phyloP scores from a whole-genome alignment of 2,329 filamentous ascomycete genomes.

The Colletotrichum eleusines region DNA sequence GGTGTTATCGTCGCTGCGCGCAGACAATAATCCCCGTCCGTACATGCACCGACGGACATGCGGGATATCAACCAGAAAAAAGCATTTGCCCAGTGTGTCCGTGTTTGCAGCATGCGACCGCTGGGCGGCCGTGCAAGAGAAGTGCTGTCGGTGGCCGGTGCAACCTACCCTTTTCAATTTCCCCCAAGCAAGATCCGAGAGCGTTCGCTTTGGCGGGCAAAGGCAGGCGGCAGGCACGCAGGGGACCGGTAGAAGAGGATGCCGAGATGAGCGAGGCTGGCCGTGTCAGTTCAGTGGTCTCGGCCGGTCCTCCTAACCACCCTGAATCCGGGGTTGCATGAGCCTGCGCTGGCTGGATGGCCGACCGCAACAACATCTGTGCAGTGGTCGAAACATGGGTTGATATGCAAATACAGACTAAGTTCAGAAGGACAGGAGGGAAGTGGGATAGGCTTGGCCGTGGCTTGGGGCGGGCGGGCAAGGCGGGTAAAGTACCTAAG shows the following conservation, averaged over 20 bases:
- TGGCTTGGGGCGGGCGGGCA: conserved; percentile 21
- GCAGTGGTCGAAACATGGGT: conserved; percentile 36
- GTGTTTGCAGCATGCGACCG: too few relatives aligned
- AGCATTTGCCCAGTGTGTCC: neutral
- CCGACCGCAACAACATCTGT: conserved; percentile 27
- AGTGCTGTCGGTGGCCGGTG: conserved; percentile 15
- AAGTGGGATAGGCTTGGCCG: conserved; percentile 25
- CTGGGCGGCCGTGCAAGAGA: conserved; percentile 4
- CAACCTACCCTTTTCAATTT: conserved; percentile 14
- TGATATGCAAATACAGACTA: conserved; percentile 37
- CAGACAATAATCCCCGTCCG: conserved; percentile 19
- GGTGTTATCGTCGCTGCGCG: conserved; percentile 1
- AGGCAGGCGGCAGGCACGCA: too few relatives aligned
- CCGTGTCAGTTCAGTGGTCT: neutral
- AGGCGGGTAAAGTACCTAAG: neutral
- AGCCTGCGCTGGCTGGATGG: conserved; percentile 23
- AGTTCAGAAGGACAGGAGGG: conserved; percentile 31
- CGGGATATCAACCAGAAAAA: neutral
- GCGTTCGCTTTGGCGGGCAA: neutral
- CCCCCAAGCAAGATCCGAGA: neutral
- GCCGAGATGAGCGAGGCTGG: neutral
- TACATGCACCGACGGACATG: conserved; percentile 16
- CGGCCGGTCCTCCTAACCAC: neutral
- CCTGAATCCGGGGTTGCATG: conserved; percentile 22
- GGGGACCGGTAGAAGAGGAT: neutral